Percentiles rank a stretch among this genome's conserved stretches.
phyloP scores from a whole-genome alignment of 2,329 filamentous ascomycete species.

The Emmonsiellopsis sp. region DNA sequence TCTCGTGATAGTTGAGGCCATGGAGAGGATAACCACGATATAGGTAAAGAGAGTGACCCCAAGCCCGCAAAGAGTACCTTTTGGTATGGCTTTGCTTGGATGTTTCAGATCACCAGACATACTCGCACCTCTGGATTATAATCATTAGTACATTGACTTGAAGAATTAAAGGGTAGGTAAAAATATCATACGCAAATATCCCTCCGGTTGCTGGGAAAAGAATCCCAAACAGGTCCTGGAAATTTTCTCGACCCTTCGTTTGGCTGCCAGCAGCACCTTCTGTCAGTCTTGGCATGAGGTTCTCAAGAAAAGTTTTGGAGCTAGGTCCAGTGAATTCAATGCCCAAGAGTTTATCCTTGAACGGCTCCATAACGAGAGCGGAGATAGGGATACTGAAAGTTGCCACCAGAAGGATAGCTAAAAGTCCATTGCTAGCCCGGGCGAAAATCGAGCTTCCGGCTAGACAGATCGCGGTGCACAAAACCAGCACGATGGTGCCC shows the following conservation, averaged over 20 bases:
- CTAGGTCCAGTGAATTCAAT: constrained; percentile 74
- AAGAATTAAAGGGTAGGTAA: constrained; percentile 39
- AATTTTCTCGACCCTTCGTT: constrained; percentile 57
- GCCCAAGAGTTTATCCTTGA: constrained; percentile 51
- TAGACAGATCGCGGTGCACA: constrained; percentile 68
- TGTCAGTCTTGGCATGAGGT: constrained; percentile 60
- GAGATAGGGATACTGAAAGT: constrained; percentile 77
- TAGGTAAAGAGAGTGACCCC: constrained; percentile 68
- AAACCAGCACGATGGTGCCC: constrained; percentile 59
- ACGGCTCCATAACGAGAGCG: constrained; percentile 59
- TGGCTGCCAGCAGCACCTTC: constrained; percentile 54
- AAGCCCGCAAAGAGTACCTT: constrained; percentile 72
- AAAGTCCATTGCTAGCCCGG: constrained; percentile 66
- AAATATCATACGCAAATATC: constrained; percentile 44
- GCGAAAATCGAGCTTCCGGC: constrained; percentile 74
- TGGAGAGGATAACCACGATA: constrained; percentile 63
- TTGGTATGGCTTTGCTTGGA: constrained; percentile 75
- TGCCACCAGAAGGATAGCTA: constrained; percentile 61
- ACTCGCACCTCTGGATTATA: constrained; percentile 55
- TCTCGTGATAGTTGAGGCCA: constrained; percentile 68
- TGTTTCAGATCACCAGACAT: constrained; percentile 83
- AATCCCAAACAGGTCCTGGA: constrained; percentile 77
- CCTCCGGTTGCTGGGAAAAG: constrained; percentile 64
- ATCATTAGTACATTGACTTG: constrained; percentile 38
- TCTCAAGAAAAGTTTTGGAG: constrained; percentile 59